Evolutionary conservation across 352 stramenopile genomes (phyloP).

Genomic region (Phytophthora litchii): DNA sequence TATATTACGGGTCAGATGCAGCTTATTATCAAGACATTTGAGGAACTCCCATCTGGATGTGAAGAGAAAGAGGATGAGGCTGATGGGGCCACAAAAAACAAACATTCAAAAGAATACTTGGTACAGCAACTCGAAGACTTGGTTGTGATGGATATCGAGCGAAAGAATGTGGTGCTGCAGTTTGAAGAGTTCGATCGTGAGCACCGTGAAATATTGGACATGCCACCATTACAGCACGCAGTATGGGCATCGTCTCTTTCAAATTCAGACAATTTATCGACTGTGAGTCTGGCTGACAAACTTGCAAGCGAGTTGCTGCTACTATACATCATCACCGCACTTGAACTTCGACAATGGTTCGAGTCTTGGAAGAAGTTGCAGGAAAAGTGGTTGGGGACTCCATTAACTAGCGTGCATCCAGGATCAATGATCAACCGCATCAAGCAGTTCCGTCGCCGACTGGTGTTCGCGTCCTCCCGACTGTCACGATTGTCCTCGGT

Average conservation of each 20-base stretch:
- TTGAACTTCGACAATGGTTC: constrained; percentile 70
- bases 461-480: constrained; percentile 44
- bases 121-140: constrained; percentile 56
- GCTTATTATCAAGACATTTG: constrained; percentile 42
- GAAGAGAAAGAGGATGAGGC: constrained; percentile 24
- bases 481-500: constrained; percentile 30
- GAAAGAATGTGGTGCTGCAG: constrained; percentile 43
- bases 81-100: neutral
- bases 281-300: constrained; percentile 29
- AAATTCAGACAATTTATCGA: constrained; percentile 6
- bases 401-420: constrained; percentile 48
- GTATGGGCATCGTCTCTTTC: constrained; percentile 12
- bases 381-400: constrained; percentile 50
- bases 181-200: constrained; percentile 58
- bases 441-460: constrained; percentile 60
- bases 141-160: constrained; percentile 52
- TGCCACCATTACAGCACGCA: constrained; percentile 21
- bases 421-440: constrained; percentile 58
- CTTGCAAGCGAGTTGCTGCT: constrained; percentile 53
- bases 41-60: constrained; percentile 34
- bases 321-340: constrained; percentile 52
- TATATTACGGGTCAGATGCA: constrained; percentile 46
- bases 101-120: constrained; percentile 24
- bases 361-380: constrained; percentile 50
- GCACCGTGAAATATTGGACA: constrained; percentile 42